Evolutionary conservation across 164 flowering plant species (phyloP), one percentile per base, ranked within the genome.

Genomic region (Berberis vulgaris): DNA sequence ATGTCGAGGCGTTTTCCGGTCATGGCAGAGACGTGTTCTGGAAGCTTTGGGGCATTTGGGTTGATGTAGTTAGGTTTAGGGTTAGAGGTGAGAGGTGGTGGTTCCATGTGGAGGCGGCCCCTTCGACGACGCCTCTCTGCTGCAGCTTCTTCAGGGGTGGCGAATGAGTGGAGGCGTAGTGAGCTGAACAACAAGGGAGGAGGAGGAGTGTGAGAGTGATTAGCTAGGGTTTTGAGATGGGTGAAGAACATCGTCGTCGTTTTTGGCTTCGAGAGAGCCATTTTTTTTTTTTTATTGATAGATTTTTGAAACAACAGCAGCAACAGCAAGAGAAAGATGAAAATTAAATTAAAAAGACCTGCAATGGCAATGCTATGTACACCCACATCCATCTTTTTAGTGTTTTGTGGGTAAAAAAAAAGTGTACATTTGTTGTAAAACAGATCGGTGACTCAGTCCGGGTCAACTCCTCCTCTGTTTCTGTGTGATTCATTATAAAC

Each of bases 51-150:
- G 59, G 91, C 71, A 67, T 90, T 93, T 49, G 96, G 78, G 61
- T 76, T 76, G 0, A 57, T 26, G 26, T 26, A 88, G 85, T 79
- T 82, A 46, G 74, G 79, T 50, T 74, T 68, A 41, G 77, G 72
- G 45, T 71, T 55, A 6, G 69, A 73, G 57, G 75, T 67, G 6
- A 58, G 75, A 13, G 76, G 80, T 0, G 96, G 96, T 3, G 94
- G 91, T 64, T 86, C 92, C 71, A 86, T 83, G 56, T 94, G 92
- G 68, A 83, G 92, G 46, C 86, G 92, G 63, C 91, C 90, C 69
- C 86, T 88, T 43, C 93, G 87, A 41, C 86, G 86, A 66, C 98
- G 91, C 45, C 98, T 88, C 57, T 83, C 93, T 13, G 96, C 97
- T 11, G 97, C 96, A 10, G 97, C 97, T 63, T 89, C 98, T 64